Evolutionary conservation across 371 early-diverging fungal species (phyloP), one percentile per base, ranked within the genome.

Genomic region (Lichtheimia ornata): DNA sequence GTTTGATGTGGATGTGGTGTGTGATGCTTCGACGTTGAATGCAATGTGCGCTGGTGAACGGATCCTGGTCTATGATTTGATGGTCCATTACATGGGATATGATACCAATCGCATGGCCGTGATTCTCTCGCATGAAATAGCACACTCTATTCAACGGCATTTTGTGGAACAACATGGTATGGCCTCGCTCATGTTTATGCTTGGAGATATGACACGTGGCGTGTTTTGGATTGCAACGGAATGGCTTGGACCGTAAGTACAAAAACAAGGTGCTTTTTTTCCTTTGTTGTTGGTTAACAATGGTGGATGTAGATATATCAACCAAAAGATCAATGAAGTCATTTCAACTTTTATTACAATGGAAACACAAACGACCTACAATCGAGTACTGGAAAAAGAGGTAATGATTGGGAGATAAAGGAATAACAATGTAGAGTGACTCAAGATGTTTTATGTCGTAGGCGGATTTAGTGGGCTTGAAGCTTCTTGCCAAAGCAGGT

Each of bases 91-190:
- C 27, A 67, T 87, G 61, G 84, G 81, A 9, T 81, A 81, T 53
- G 74, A 85, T 54, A 70, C 84, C 11, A 76, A 71, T 18, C 63
- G 74, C 45, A 65, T 85, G 57, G 87, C 87, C 2, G 86, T 83
- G 3, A 81, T 87, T 20, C 58, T 87, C 14, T 79, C 85, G 3
- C 87, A 87, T 65, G 87, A 87, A 58, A 73, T 87, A 25, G 85
- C 87, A 0, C 87, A 87, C 61, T 76, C 81, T 0, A 67, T 87
- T 43, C 87, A 87, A 56, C 72, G 84, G 11, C 87, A 87, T 63
- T 82, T 83, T 58, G 82, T 81, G 50, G 87, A 87, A 59, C 78
- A 79, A 18, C 84, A 84, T 62, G 87, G 85, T 0, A 67, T 83
- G 42, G 75, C 77, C 3, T 74, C 76, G 0, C 65, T 79, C 3